These are phyloP conservation scores for Neofusicoccum cordaticola DNA, from an alignment of 2,329 filamentous ascomycete species.

Conservation along the genomic window DNA sequence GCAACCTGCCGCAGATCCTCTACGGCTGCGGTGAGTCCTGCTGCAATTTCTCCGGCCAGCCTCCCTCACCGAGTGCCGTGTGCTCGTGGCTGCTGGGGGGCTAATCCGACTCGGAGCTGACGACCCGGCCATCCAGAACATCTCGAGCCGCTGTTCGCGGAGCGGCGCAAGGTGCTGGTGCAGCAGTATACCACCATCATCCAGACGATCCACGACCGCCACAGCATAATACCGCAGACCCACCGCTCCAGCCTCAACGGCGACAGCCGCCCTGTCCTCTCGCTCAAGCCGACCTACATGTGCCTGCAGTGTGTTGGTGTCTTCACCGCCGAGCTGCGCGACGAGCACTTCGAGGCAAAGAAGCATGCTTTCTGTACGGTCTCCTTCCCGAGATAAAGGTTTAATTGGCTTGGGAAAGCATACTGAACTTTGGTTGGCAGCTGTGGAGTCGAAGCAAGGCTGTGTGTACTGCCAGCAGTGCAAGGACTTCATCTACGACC, in stretches of 20 bases:
- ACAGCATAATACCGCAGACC: slow-evolving; percentile 63
- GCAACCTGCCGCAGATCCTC: slow-evolving; percentile 39
- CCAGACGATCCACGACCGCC: slow-evolving; percentile 66
- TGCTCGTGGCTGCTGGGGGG: neutral
- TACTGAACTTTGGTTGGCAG: slow-evolving; percentile 43
- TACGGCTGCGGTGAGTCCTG: slow-evolving; percentile 40
- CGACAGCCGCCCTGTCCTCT: slow-evolving; percentile 58
- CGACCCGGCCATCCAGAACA: slow-evolving; percentile 56
- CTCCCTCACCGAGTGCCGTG: neutral
- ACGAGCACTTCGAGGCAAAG: slow-evolving; percentile 66
- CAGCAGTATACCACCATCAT: slow-evolving; percentile 71
- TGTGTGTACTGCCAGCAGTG: slow-evolving; percentile 78
- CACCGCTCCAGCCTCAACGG: slow-evolving; percentile 48
- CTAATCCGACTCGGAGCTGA: neutral
- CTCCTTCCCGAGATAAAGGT: neutral
- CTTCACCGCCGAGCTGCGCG: slow-evolving; percentile 62
- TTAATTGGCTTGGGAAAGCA: neutral
- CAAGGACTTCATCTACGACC: slow-evolving; percentile 79
- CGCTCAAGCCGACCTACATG: slow-evolving; percentile 55
- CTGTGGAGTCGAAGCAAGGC: slow-evolving; percentile 74
- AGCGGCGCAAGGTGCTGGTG: slow-evolving; percentile 66
- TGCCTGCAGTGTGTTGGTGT: slow-evolving; percentile 72
- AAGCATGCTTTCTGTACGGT: slow-evolving; percentile 69
- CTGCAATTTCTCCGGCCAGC: neutral
- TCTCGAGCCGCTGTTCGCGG: slow-evolving; percentile 65